Base-by-base conservation (phyloP, 2,329 filamentous ascomycete species). In the Hymenoscyphus albidus region DNA sequence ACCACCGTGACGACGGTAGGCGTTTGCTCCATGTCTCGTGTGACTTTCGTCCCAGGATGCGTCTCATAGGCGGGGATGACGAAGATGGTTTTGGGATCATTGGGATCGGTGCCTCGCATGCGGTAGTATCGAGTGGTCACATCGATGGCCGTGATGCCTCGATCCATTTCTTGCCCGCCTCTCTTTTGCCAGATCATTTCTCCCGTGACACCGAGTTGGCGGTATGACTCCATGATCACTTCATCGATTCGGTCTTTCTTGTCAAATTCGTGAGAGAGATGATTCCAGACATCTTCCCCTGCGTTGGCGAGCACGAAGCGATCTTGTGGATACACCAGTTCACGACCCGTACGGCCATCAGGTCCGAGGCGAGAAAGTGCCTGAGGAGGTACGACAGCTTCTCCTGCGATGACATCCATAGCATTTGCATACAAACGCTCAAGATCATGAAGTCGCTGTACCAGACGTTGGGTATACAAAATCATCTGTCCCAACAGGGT, bases 401-500 rank as follows among this genome's bases (percentile, higher is more conserved):
- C 83, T 35, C 79, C 78, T 0, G 77, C 77, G 1, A 87, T 76
- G 0, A 80, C 73, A 65, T 86, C 82, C 31, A 83, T 74, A 0
- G 80, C 76, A 66, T 83, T 82, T 65, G 77, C 81, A 66, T 85
- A 82, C 18, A 76, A 73, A 13, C 82, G 79, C 71, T 87, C 85
- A 2, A 87, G 80, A 68, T 86, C 83, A 71, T 85, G 84, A 75
- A 83, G 80, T 51, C 85, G 83, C 6, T 75, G 77, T 14, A 83
- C 76, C 13, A 87, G 80, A 64, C 81, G 78, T 70, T 85, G 83
- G 3, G 80, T 80, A 69, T 81, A 82, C 31, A 81, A 73, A 7
- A 88, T 80, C 79, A 82, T 82, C 73, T 87, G 85, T 12, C 85
- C 85, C 3, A 88, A 75, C 18, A 87, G 74, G 6, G 80, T 82